A percentile compares a stretch with the other conserved stretches of the same genome.
Evolutionary conservation across 495 filamentous ascomycete genomes (phyloP).

Genomic region (Eremomyces bilateralis): DNA sequence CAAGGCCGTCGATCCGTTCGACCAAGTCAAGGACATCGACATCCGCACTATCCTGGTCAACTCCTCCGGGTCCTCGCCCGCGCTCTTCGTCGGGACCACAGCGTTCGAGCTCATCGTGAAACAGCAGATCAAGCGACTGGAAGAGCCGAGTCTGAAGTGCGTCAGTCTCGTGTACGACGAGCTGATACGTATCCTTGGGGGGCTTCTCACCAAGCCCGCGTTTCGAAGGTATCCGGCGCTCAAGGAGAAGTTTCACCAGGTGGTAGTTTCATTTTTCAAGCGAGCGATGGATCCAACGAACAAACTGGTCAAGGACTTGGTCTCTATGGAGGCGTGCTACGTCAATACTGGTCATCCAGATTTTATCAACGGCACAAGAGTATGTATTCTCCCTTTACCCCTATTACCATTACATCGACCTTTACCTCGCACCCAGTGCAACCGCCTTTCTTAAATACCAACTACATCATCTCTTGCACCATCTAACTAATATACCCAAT

Average conservation of each 20-base stretch:
- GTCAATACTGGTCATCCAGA: slow-evolving; percentile 98
- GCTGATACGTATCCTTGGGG: slow-evolving; percentile 80
- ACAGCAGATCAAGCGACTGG: slow-evolving; percentile 89
- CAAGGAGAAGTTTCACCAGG: slow-evolving; percentile 90
- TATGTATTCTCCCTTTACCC: too few relatives aligned
- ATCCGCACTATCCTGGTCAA: slow-evolving; percentile 92
- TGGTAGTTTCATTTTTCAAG: slow-evolving; percentile 95
- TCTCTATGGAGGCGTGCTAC: slow-evolving; percentile 89
- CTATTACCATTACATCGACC: too few relatives aligned
- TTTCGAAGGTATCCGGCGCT: slow-evolving; percentile 82
- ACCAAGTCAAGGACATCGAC: slow-evolving; percentile 91
- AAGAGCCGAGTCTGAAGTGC: slow-evolving; percentile 94
- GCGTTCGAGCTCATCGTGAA: slow-evolving; percentile 98
- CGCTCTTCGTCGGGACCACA: slow-evolving; percentile 91
- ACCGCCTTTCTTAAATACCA: too few relatives aligned
- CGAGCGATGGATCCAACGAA: slow-evolving; percentile 94
- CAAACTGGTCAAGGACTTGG: slow-evolving; percentile 85
- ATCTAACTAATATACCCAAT: too few relatives aligned
- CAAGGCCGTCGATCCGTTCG: slow-evolving; percentile 95
- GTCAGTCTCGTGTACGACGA: slow-evolving; percentile 95
- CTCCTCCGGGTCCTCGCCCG: slow-evolving; percentile 91
- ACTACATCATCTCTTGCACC: too few relatives aligned
- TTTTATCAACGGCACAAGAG: slow-evolving; percentile 71
- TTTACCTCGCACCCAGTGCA: too few relatives aligned
- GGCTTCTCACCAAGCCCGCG: slow-evolving; percentile 69